Evolutionary conservation across 2,329 filamentous ascomycete genomes (phyloP).

Genomic region (Penicillium sp.): DNA sequence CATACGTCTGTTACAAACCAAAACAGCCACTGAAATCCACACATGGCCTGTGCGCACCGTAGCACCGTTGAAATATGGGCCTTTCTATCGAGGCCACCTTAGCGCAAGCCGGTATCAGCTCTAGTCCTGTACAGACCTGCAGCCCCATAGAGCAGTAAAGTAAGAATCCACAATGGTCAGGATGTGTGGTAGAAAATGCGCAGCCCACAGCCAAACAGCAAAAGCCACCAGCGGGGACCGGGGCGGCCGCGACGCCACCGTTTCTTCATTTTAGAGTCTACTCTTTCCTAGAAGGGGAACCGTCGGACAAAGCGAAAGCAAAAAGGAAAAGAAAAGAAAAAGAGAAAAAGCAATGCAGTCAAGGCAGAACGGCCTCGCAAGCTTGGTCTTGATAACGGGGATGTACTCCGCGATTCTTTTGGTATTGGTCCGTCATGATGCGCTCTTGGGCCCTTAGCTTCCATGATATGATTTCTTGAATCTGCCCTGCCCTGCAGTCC

Average conservation of each 20-base stretch:
- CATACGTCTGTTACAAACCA: slow-evolving; percentile 13
- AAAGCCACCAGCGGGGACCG: background rate
- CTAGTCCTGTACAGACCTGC: background rate
- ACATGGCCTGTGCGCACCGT: slow-evolving; percentile 20
- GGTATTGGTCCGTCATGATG: background rate
- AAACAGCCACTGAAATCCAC: background rate
- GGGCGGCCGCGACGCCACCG: background rate
- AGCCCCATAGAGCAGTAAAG: background rate
- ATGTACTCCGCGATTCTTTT: slow-evolving; percentile 1
- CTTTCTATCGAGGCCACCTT: slow-evolving; percentile 5
- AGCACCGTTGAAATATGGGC: slow-evolving; percentile 14
- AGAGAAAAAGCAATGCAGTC: background rate
- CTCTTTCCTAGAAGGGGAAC: background rate
- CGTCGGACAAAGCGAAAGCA: background rate
- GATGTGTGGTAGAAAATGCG: background rate
- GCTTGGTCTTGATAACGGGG: background rate
- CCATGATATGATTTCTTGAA: background rate
- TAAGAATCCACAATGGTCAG: background rate
- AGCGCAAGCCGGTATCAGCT: background rate
- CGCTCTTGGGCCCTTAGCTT: background rate
- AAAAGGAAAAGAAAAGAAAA: background rate
- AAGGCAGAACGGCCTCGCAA: background rate
- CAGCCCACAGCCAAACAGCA: background rate
- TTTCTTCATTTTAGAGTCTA: background rate
- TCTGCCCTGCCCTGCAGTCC: background rate